Percentiles rank a stretch among this genome's conserved stretches.
Evolutionary conservation across 495 filamentous ascomycete genomes (phyloP).

Genomic region (Penicillium salamii): DNA sequence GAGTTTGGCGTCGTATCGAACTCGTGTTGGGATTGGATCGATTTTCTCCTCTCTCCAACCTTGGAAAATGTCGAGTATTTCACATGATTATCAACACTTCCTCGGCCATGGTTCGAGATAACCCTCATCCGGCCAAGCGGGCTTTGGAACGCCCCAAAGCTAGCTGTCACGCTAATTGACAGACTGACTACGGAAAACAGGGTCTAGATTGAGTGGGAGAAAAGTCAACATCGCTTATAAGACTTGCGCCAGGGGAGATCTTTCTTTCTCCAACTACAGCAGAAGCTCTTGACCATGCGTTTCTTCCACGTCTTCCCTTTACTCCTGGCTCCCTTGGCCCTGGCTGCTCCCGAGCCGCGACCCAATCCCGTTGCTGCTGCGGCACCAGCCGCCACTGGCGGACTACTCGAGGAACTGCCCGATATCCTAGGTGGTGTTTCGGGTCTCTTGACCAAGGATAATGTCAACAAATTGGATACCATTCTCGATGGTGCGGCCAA

Average conservation of each 20-base stretch:
- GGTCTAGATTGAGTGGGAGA: conserved; percentile 8
- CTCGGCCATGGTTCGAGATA: conserved; percentile 2
- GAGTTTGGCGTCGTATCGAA: neutral
- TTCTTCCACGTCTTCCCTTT: conserved; percentile 26
- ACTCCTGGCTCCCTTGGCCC: conserved; percentile 27
- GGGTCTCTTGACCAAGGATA: conserved; percentile 35
- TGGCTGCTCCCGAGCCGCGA: conserved; percentile 35
- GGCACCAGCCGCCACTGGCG: conserved; percentile 15
- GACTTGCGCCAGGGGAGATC: neutral
- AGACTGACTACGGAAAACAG: neutral
- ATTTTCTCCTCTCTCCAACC: neutral
- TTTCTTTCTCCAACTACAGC: neutral
- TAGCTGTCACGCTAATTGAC: neutral
- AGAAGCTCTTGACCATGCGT: conserved; percentile 25
- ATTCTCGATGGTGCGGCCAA: conserved; percentile 34
- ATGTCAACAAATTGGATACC: conserved; percentile 42
- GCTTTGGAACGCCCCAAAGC: conserved; percentile 14
- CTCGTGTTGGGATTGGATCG: neutral
- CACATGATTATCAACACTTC: conserved; percentile 1
- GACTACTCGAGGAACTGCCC: conserved; percentile 27
- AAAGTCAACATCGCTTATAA: conserved; percentile 7
- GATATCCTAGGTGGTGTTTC: conserved; percentile 22
- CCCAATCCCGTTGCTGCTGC: conserved; percentile 28
- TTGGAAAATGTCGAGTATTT: no score
- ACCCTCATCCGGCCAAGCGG: neutral